phyloP scores from a whole-genome alignment of 305 asterid genomes.

The Fraxinus albicans region DNA sequence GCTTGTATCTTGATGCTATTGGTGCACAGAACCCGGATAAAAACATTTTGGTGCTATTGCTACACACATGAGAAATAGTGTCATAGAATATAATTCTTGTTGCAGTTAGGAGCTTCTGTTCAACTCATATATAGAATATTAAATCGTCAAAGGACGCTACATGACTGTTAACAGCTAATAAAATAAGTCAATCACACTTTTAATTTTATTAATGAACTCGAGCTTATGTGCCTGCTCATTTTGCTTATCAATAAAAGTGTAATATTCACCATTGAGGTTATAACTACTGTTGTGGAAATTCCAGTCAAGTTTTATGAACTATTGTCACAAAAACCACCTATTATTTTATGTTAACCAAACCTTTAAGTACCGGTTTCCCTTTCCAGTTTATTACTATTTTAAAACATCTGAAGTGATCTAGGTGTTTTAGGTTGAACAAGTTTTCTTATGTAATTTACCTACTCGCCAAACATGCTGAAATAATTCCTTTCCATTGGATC shows the following conservation, averaged over 20 bases:
- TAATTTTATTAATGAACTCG: neutral
- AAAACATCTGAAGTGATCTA: neutral
- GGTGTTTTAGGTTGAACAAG: neutral
- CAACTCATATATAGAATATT: neutral
- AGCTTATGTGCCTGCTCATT: neutral
- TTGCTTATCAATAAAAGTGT: neutral
- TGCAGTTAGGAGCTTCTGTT: conserved; percentile 12
- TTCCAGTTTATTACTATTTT: neutral
- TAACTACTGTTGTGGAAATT: neutral
- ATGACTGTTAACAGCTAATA: neutral
- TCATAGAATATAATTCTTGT: neutral
- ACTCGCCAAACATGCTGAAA: neutral
- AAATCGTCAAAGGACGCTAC: neutral
- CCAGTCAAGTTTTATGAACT: neutral
- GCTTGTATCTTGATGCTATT: neutral
- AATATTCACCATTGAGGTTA: neutral
- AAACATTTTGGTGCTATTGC: neutral
- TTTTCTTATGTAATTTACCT: neutral
- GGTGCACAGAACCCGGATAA: neutral
- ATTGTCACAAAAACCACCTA: neutral
- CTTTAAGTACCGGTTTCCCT: neutral
- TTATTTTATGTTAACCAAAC: neutral
- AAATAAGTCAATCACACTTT: neutral
- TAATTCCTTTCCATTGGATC: neutral
- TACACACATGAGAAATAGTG: neutral